Evolutionary conservation across 306 rosid genomes (phyloP).

Genomic region (Argentina anserina): DNA sequence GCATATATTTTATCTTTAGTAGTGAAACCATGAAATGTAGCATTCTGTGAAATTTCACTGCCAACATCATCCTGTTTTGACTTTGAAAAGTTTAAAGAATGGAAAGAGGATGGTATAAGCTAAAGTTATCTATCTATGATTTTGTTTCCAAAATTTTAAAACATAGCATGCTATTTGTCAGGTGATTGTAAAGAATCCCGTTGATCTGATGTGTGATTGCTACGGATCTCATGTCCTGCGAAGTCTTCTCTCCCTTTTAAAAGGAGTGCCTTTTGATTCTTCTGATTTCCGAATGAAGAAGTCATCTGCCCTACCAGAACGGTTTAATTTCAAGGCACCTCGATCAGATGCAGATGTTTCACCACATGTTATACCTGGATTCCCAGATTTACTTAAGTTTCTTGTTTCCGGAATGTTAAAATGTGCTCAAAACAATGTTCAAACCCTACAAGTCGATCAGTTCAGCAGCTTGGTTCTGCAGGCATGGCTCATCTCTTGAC

Average conservation of each 20-base stretch:
- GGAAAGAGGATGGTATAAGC: neutral
- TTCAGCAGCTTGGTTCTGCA: constrained; percentile 88
- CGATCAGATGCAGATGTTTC: constrained; percentile 36
- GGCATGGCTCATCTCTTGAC: constrained; percentile 39
- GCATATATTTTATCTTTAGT: neutral
- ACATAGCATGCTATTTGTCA: constrained; percentile 25
- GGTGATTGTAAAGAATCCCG: constrained; percentile 58
- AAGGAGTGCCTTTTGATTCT: constrained; percentile 59
- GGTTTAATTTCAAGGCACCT: constrained; percentile 53
- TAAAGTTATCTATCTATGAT: neutral
- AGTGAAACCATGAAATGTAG: neutral
- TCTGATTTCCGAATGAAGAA: constrained; percentile 47
- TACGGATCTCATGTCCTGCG: constrained; percentile 90
- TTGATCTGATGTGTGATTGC: constrained; percentile 73
- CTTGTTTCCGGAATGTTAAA: constrained; percentile 61
- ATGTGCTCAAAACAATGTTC: constrained; percentile 39
- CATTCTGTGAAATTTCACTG: neutral
- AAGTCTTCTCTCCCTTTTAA: constrained; percentile 74
- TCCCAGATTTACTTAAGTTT: constrained; percentile 61
- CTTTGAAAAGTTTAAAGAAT: neutral
- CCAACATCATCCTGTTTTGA: neutral
- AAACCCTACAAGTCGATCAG: constrained; percentile 63
- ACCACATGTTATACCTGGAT: constrained; percentile 36
- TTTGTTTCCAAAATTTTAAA: neutral
- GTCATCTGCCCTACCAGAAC: constrained; percentile 51